Base-by-base conservation (phyloP, 2,329 filamentous ascomycete genomes). In the Fusarium dlaminii region DNA sequence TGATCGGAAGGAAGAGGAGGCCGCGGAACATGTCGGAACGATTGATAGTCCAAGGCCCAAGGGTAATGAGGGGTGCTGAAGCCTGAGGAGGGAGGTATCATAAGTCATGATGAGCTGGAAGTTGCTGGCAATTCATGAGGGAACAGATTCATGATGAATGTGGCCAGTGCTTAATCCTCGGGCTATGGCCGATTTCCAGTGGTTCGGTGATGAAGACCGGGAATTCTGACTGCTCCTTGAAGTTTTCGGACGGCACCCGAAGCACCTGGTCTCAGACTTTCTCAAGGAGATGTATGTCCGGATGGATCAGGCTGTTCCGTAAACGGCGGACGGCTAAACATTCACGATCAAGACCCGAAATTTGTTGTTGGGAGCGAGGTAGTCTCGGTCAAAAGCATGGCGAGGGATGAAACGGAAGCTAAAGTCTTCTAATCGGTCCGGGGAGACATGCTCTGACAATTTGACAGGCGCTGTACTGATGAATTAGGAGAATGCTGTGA, bases 1-100 rank as follows among this genome's bases (percentile, higher is more conserved):
- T 56, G 58, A 43, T 64, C 72, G 76, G 74, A 55, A 63, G 51
- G 40, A 12, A 61, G 34, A 63, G 62, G 58, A 56, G 59, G 15
- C 15, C n/a, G 30, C 76, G 75, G 76, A 63, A 74, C 51, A 61
- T 59, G 14, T 68, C 75, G 76, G 76, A 63, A 66, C n/a, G 40
- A 55, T 45, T 61, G 45, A 37, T 34, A 63, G 42, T 40, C 56
- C 49, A 39, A 48, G 66, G 36, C 36, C 46, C 46, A 39, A 48
- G 69, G 63, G 40, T 64, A 18, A 55, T 65, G 61, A 67, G 63
- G 66, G 59, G 60, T 51, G 68, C 49, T 40, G 55, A 40, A 51
- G 61, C 65, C 57, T 29, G 57, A 40, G 48, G 60, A n/a, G 66
- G 68, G 59, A 68, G 52, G 43, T 49, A 48, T 36, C 24, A 51